Conservation (phyloP, 148 eudicot species). For the Limonium bicolor region DNA sequence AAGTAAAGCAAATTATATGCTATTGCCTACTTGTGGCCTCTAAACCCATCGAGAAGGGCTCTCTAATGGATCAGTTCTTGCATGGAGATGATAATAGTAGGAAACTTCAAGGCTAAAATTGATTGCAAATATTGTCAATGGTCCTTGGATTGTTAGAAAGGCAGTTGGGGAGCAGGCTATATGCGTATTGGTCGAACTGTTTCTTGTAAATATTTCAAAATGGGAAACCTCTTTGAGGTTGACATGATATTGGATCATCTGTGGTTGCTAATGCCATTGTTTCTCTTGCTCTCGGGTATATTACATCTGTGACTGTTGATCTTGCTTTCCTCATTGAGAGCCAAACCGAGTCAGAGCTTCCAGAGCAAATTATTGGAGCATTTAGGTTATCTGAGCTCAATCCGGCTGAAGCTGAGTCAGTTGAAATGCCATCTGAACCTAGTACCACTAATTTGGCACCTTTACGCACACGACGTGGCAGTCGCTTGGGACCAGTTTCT, state of each 20-base stretch:
- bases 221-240: slow-evolving; percentile 49
- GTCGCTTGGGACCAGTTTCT: slow-evolving; percentile 63
- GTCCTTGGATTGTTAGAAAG: slow-evolving; percentile 81
- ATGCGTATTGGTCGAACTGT: slow-evolving; percentile 70
- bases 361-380: slow-evolving; percentile 70
- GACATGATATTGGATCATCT: slow-evolving; percentile 74
- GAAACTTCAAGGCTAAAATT: slow-evolving; percentile 61
- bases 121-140: slow-evolving; percentile 72
- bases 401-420: slow-evolving; percentile 35
- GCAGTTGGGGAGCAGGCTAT: slow-evolving; percentile 93
- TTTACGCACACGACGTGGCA: slow-evolving; percentile 47
- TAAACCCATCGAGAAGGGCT: slow-evolving; percentile 41
- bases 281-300: slow-evolving; percentile 64
- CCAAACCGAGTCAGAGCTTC: slow-evolving; percentile 67
- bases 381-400: slow-evolving; percentile 66
- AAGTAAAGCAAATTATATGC: slow-evolving; percentile 66
- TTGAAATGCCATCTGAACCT: slow-evolving; percentile 30
- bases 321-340: slow-evolving; percentile 80
- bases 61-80: slow-evolving; percentile 46
- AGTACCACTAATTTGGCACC: slow-evolving; percentile 13
- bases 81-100: slow-evolving; percentile 49
- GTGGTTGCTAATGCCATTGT: slow-evolving; percentile 78
- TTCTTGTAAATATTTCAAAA: slow-evolving; percentile 44
- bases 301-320: slow-evolving; percentile 60
- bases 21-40: slow-evolving; percentile 53